Conservation (phyloP, 441 rosid species). For the Populus hybrid region DNA sequence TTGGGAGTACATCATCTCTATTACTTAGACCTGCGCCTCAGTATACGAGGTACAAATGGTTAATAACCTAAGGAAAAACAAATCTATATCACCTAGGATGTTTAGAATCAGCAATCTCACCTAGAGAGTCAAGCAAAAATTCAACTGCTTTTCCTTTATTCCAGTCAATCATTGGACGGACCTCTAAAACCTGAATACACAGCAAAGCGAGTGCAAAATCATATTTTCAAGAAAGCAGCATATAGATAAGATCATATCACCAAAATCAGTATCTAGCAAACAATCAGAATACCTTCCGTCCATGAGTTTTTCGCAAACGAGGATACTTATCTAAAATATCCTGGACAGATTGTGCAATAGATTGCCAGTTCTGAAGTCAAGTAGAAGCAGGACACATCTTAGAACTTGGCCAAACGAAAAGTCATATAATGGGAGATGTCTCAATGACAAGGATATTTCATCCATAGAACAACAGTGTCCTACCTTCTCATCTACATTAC, state of each 20-base stretch:
- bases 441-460: neutral
- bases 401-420: neutral
- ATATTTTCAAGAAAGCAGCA: neutral
- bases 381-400: constrained; percentile 6
- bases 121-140: constrained; percentile 83
- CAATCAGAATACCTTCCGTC: constrained; percentile 70
- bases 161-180: constrained; percentile 94
- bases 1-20: constrained; percentile 65
- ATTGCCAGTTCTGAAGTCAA: constrained; percentile 66
- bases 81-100: neutral
- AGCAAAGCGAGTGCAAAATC: neutral
- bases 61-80: neutral
- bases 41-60: neutral
- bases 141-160: constrained; percentile 92
- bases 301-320: constrained; percentile 78
- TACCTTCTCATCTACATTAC: constrained; percentile 94
- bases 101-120: constrained; percentile 27
- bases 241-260: neutral
- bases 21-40: constrained; percentile 49
- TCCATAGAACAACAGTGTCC: neutral
- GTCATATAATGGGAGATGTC: neutral
- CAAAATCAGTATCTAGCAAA: neutral
- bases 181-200: constrained; percentile 71
- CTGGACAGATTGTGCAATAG: constrained; percentile 83
- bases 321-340: constrained; percentile 77